Conservation (phyloP, 306 rosid genomes). For the Notholithocarpus densiflorus region DNA sequence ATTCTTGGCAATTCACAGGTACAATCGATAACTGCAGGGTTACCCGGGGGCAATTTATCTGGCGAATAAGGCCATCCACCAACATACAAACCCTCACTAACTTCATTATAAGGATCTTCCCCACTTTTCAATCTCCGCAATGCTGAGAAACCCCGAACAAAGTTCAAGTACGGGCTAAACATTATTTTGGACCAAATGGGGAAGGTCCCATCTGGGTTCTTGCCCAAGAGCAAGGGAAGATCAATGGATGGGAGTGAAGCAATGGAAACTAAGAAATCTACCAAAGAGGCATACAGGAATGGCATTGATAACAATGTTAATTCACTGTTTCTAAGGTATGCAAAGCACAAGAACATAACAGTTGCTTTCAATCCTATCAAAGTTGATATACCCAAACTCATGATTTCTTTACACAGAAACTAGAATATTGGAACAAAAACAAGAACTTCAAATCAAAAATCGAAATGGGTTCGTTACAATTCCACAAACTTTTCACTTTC, state of each 20-base stretch:
- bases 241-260: constrained; percentile 70
- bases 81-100: constrained; percentile 66
- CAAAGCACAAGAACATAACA: constrained; percentile 35
- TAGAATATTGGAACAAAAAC: not conserved
- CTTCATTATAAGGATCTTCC: constrained; percentile 55
- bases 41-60: constrained; percentile 70
- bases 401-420: not conserved
- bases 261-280: constrained; percentile 51
- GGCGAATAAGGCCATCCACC: constrained; percentile 89
- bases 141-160: constrained; percentile 59
- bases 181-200: constrained; percentile 55
- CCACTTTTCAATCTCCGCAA: constrained; percentile 54
- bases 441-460: not conserved
- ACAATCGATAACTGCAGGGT: constrained; percentile 82
- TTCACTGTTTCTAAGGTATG: constrained; percentile 39
- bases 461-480: not conserved
- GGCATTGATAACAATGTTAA: constrained; percentile 49
- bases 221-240: constrained; percentile 76
- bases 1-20: constrained; percentile 81
- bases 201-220: constrained; percentile 66
- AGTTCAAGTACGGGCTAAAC: constrained; percentile 75
- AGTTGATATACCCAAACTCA: constrained; percentile 73
- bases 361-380: constrained; percentile 62
- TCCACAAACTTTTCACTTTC: not conserved
- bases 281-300: constrained; percentile 61